Base-by-base conservation (phyloP, 2,329 filamentous ascomycete species). In the Aspergillus oerlinghausenensis region DNA sequence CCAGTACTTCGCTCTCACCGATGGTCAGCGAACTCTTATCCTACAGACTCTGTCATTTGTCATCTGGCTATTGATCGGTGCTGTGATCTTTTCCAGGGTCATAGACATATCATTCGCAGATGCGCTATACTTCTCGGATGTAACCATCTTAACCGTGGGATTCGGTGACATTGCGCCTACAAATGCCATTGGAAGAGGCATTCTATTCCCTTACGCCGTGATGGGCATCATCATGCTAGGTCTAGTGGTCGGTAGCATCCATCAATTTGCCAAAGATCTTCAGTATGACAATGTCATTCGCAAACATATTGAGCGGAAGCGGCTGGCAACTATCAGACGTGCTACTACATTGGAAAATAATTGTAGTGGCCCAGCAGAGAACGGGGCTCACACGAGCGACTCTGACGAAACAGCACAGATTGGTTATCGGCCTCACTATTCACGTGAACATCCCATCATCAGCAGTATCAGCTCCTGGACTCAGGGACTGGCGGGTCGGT, bases 11-110 rank as follows among this genome's bases (percentile, higher is more conserved):
- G 78, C 82, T 3, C 79, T 96, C 25, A 92, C 88, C 0, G 84
- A 87, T 53, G 88, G 88, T 59, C 92, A 97, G 72, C 84, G 92
- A 9, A 96, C 90, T 0, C 77, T 97, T 23, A 96, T 97, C 79
- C 75, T 96, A 28, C 92, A 97, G 73, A 96, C 91, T 1, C 95
- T 95, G 73, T 78, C 89, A 55, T 90, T 95, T 68, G 86, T 96
- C 52, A 75, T 90, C 50, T 96, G 94, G 79, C 77, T 97, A 0
- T 85, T 89, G 0, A 74, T 91, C 2, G 92, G 92, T 0, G 90
- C 88, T 0, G 82, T 87, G 0, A 76, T 96, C 0, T 96, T 94
- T 67, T 84, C 85, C 5, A 78, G 77, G 1, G 81, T 94, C 3
- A 88, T 96, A 59, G 81, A 75, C 3, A 94, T 92, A 86, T 77